Conservation (phyloP, 257 asterid species). For the Ballota nigra region DNA sequence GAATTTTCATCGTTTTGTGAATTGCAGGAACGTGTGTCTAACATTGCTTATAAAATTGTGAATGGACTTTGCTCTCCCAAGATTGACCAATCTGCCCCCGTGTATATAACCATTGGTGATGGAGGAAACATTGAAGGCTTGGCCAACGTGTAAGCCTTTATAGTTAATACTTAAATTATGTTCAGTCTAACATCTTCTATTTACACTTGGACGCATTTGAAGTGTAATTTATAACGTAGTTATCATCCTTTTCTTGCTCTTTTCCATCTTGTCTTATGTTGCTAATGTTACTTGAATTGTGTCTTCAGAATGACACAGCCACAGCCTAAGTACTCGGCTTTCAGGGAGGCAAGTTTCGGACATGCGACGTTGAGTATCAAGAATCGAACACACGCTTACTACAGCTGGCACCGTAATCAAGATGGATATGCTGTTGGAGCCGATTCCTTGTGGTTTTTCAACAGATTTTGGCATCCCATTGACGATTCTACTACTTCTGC, state of each 20-base stretch:
- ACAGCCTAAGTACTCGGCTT: constrained; percentile 84
- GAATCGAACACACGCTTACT: constrained; percentile 77
- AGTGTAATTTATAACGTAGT: no score
- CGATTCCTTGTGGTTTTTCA: constrained; percentile 71
- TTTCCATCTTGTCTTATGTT: neutral
- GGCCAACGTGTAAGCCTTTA: constrained; percentile 49
- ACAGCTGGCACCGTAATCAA: constrained; percentile 80
- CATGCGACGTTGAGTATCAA: constrained; percentile 70
- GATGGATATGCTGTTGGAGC: constrained; percentile 74
- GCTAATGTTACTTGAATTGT: neutral
- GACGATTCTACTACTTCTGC: constrained; percentile 46
- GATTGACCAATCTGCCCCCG: constrained; percentile 53
- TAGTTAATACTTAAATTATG: neutral
- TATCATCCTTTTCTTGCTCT: neutral
- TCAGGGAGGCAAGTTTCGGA: constrained; percentile 91
- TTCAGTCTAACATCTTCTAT: neutral
- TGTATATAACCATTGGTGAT: constrained; percentile 62
- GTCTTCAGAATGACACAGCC: constrained; percentile 78
- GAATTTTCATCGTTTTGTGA: neutral
- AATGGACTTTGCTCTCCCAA: constrained; percentile 57
- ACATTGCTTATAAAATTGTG: constrained; percentile 55
- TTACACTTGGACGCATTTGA: neutral
- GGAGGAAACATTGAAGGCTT: constrained; percentile 71
- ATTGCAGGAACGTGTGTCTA: constrained; percentile 58
- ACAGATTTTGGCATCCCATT: constrained; percentile 53